Evolutionary conservation across 169 alveolate genomes (phyloP).

Genomic region (Eimeria acervulina): DNA sequence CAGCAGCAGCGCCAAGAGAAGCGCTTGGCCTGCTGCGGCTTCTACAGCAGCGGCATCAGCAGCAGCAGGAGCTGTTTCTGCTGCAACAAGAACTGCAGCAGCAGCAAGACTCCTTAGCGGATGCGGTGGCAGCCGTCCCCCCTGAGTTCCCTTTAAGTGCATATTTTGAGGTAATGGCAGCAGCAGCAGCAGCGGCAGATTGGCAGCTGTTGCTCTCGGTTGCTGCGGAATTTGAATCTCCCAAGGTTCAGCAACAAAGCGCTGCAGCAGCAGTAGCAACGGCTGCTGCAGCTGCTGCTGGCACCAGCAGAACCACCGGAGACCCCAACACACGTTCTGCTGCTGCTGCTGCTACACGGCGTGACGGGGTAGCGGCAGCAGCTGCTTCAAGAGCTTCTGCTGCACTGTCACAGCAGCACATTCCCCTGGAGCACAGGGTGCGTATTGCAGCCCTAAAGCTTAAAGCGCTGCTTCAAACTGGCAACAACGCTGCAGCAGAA

Average conservation of each 20-base stretch:
- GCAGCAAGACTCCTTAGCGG: constrained; percentile 17
- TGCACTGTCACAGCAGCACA: constrained; percentile 52
- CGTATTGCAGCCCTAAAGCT: constrained; percentile 69
- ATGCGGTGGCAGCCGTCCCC: constrained; percentile 56
- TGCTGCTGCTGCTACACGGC: constrained; percentile 1
- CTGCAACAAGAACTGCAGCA: constrained; percentile 48
- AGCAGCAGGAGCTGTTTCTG: constrained; percentile 56
- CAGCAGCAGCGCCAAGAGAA: constrained; percentile 75
- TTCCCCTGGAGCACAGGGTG: constrained; percentile 62
- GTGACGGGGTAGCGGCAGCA: constrained; percentile 44
- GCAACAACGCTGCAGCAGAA: constrained; percentile 14
- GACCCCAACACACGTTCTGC: not conserved
- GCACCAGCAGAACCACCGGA: not conserved
- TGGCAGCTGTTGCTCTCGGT: constrained; percentile 75
- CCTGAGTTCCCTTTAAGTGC: constrained; percentile 61
- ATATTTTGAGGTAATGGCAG: constrained; percentile 65
- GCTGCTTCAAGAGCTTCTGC: constrained; percentile 72
- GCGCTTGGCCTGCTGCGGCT: constrained; percentile 73
- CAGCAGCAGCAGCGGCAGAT: constrained; percentile 77
- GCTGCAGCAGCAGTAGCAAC: constrained; percentile 61
- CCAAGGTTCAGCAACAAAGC: constrained; percentile 52
- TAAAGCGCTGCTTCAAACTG: constrained; percentile 26
- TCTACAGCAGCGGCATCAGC: constrained; percentile 73
- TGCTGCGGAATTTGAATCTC: constrained; percentile 72
- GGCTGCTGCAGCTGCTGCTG: constrained; percentile 48